These are phyloP conservation scores for Lasiosphaeria hispida DNA, from an alignment of 495 filamentous ascomycete species.

Conservation along the genomic window DNA sequence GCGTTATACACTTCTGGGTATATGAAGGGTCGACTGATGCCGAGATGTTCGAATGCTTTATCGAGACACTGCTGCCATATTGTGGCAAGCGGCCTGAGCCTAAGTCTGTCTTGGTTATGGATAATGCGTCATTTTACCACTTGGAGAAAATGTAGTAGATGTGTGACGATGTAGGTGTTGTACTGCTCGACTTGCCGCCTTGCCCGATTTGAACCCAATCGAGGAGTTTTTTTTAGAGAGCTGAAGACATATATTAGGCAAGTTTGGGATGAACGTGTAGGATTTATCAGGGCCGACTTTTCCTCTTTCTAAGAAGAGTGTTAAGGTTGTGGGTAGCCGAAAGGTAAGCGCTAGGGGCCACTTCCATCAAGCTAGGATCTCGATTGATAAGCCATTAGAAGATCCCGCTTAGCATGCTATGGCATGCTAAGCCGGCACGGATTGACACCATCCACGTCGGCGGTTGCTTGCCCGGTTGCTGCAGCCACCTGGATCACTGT, in stretches of 20 bases:
- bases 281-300: conserved; percentile 9
- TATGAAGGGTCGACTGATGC: background rate
- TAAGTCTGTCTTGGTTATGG: background rate
- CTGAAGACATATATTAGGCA: conserved; percentile 1
- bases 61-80: background rate
- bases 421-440: too few relatives aligned
- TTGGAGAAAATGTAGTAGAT: background rate
- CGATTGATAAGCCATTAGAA: conserved; percentile 5
- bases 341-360: conserved; percentile 6
- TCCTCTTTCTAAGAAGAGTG: conserved; percentile 5
- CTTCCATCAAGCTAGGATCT: background rate
- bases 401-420: too few relatives aligned
- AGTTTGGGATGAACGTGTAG: conserved; percentile 6
- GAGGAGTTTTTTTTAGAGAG: background rate
- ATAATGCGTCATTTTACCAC: background rate
- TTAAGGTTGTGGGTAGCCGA: conserved; percentile 1
- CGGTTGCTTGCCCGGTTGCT: too few relatives aligned
- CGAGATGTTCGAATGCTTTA: background rate
- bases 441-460: too few relatives aligned
- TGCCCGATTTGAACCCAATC: background rate
- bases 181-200: background rate
- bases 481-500: too few relatives aligned
- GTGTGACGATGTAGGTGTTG: background rate
- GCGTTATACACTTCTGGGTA: background rate
- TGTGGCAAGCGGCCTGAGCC: background rate